A percentile compares a stretch with the other conserved stretches of the same genome.
These are phyloP conservation scores for Allomyces arbusculus DNA, from an alignment of 192 early-diverging fungal species.

Conservation along the genomic window DNA sequence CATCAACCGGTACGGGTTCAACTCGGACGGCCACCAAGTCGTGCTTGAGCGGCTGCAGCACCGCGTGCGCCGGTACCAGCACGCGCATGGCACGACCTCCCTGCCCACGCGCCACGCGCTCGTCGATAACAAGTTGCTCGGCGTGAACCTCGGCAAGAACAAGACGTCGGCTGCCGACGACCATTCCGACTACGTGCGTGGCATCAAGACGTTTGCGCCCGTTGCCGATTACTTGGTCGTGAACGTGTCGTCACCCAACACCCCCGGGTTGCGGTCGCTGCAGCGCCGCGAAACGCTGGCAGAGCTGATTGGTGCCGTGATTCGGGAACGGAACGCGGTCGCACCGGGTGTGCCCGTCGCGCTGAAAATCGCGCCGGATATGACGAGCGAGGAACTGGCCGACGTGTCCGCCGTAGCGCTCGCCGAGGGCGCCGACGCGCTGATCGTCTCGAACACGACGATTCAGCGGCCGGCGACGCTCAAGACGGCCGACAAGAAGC, in stretches of 20 bases:
- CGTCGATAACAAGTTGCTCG: conserved; percentile 34
- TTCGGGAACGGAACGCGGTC: conserved; percentile 7
- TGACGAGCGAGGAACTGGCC: conserved; percentile 43
- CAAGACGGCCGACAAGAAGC: conserved; percentile 12
- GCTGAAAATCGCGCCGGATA: conserved; percentile 83
- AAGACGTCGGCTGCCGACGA: conserved; percentile 46
- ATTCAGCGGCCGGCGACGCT: conserved; percentile 42
- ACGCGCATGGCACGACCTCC: conserved; percentile 1
- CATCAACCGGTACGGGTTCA: conserved; percentile 82
- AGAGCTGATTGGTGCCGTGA: conserved; percentile 42
- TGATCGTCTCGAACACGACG: conserved; percentile 81
- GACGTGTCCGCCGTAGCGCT: conserved; percentile 60
- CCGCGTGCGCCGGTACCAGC: conserved; percentile 3
- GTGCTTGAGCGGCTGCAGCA: conserved; percentile 37
- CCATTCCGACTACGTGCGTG: conserved; percentile 60
- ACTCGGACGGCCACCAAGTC: conserved; percentile 50
- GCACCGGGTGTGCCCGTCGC: conserved; percentile 28
- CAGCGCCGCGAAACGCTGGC: conserved; percentile 52
- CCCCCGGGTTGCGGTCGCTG: conserved; percentile 52
- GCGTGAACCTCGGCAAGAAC: conserved; percentile 79
- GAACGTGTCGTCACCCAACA: conserved; percentile 78
- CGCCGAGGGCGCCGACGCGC: conserved; percentile 53
- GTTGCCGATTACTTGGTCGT: conserved; percentile 78
- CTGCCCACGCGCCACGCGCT: conserved; percentile 30
- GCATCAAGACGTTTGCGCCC: conserved; percentile 44